Base-by-base conservation (phyloP, 2,329 filamentous ascomycete genomes). In the Myriosclerotinia curreyana region DNA sequence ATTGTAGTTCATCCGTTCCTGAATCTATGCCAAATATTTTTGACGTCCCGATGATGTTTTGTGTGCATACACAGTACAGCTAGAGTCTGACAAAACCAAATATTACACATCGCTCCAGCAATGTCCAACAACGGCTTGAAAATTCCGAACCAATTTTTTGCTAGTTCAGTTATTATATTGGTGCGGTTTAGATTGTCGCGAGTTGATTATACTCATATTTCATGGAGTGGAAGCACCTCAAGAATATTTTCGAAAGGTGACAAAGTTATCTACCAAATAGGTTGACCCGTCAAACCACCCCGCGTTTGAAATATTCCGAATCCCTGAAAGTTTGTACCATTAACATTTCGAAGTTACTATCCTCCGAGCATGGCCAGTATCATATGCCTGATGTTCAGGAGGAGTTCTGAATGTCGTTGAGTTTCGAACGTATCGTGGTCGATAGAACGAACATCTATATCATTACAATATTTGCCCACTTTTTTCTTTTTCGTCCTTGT, bases 261-360 rank as follows among this genome's bases (percentile, higher is more conserved):
- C 25, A 60, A n/a, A 20, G 40, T 28, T 11, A 9, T n/a, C 11
- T 38, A n/a, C n/a, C 12, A 28, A 42, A n/a, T 15, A 34, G 34
- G 8, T 54, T 9, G 15, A 25, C 58, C n/a, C 34, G 58, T 42
- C 46, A 60, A 44, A 56, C n/a, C n/a, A 25, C 58, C 58, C 58
- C 58, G n/a, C 58, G 58, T 51, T 60, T 60, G 22, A 40, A 28
- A 42, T 28, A 20, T 8, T 14, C 11, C 14, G 8, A 20, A 36
- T 22, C 48, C 58, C 31, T 42, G 46, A 14, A 28, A 7, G 15
- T 8, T n/a, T 22, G 31, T 28, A 8, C 31, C 34, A 51, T 50
- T 42, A 9, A n/a, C 20, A 40, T n/a, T 48, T 12, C 20, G 12
- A 22, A 48, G 44, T 22, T 20, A 9, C 25, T 5, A 36, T 50